These are phyloP conservation scores for Megacollybia marginata DNA, from an alignment of 768 basidiomycete genomes.

Conservation along the genomic window DNA sequence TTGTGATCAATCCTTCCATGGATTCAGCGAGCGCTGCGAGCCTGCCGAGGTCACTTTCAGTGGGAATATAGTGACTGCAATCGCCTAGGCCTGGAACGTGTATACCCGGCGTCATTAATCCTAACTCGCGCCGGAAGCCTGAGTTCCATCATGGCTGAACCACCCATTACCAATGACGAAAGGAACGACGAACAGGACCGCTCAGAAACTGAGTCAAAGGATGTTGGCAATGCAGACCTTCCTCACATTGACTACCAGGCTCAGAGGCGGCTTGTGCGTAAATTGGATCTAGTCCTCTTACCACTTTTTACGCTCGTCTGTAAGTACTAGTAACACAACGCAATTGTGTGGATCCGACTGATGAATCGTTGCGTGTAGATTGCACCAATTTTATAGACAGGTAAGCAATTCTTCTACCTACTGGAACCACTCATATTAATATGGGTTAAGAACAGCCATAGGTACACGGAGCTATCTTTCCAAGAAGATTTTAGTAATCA, in stretches of 20 bases:
- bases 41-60: too few relatives aligned
- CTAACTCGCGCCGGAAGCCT: too few relatives aligned
- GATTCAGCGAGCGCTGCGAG: too few relatives aligned
- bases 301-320: conserved; percentile 21
- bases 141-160: neutral
- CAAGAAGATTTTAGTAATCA: neutral
- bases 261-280: conserved; percentile 27
- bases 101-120: too few relatives aligned
- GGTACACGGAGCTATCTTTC: conserved; percentile 1
- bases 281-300: conserved; percentile 26
- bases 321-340: neutral
- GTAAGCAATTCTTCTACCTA: neutral
- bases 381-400: conserved; percentile 5
- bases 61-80: too few relatives aligned
- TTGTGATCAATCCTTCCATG: too few relatives aligned
- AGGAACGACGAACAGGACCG: neutral
- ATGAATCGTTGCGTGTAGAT: neutral
- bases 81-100: too few relatives aligned
- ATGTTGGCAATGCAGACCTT: neutral
- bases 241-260: conserved; percentile 15
- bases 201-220: neutral
- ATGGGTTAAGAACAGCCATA: conserved; percentile 13
- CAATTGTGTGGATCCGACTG: neutral
- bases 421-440: neutral
- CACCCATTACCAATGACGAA: neutral